Base-by-base conservation (phyloP, 1,139 yeast genomes). In the Blastobotrys serpentis region DNA sequence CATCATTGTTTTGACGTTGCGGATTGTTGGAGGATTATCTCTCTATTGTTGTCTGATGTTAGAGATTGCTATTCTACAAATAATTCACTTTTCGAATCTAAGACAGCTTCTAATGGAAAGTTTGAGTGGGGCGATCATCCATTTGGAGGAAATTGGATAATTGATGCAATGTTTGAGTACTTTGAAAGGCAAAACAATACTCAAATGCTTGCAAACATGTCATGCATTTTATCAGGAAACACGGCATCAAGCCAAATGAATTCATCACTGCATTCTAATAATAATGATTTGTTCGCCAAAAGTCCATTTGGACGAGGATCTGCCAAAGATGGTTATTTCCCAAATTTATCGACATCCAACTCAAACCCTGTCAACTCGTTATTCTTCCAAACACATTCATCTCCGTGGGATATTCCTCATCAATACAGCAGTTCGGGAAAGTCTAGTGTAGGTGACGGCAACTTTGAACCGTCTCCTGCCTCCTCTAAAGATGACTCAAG, bases 191-290 rank as follows among this genome's bases (percentile, higher is more conserved):
- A 72, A 44, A 81, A 82, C 2, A 85, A 90, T 59, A 70, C 87
- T 18, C 98, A 90, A 64, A 88, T 90, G 96, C 71, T 92, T 17
- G 96, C 96, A 0, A 84, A 86, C 86, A 68, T 89, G 62, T 80
- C 94, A 1, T 87, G 96, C 67, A 76, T 88, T 2, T 57, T 74
- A 50, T 62, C 59, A 3, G 61, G 58, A 14, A 44, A 47, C 26
- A 51, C 51, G 1, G 19, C 25, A 16, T 37, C 34, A 17, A 33
- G 13, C 21, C 29, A 14, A 19, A 30, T 13, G 13, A 26, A 4
- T 4, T 29, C 32, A n/a, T n/a, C n/a, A n/a, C n/a, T n/a, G n/a
- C n/a, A n/a, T n/a, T n/a, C n/a, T n/a, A n/a, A n/a, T n/a, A n/a
- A 36, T 4, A 17, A 13, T 17, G 23, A 17, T 17, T 13, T 36